Evolutionary conservation across 306 rosid species (phyloP).

Genomic region (Sesbania bispinosa): DNA sequence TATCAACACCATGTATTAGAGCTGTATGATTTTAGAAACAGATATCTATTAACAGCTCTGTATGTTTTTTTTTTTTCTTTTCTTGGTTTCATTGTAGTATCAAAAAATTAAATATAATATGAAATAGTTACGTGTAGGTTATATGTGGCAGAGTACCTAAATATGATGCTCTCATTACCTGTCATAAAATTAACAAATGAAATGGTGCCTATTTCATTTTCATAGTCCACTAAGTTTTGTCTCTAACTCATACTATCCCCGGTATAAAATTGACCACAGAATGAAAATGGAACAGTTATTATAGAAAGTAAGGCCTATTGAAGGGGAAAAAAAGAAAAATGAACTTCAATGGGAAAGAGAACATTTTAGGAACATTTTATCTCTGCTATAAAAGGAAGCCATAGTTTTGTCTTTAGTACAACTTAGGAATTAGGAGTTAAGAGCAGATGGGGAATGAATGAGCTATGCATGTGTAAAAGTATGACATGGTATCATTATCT

Average conservation of each 20-base stretch:
- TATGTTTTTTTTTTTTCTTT: not conserved
- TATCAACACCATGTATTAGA: slow-evolving; percentile 25
- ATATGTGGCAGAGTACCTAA: slow-evolving; percentile 23
- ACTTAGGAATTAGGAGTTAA: no score
- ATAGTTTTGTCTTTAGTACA: no score
- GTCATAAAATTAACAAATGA: slow-evolving; percentile 24
- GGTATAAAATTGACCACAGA: not conserved
- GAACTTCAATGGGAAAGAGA: no score
- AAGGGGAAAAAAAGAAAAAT: no score
- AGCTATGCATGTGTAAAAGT: no score
- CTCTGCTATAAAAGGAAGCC: no score
- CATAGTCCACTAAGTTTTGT: not conserved
- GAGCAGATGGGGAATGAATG: no score
- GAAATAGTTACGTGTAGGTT: no score
- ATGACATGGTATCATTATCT: no score
- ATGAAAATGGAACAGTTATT: not conserved
- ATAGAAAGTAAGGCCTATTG: not conserved
- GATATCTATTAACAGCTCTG: slow-evolving; percentile 26
- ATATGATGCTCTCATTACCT: slow-evolving; percentile 23
- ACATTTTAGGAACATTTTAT: no score
- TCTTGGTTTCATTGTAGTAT: not conserved
- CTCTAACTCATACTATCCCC: not conserved
- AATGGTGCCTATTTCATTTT: slow-evolving; percentile 28
- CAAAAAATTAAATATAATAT: not conserved
- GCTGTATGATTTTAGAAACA: slow-evolving; percentile 21